Conservation (phyloP, 1,139 yeast species). For the Taphrina communis region DNA sequence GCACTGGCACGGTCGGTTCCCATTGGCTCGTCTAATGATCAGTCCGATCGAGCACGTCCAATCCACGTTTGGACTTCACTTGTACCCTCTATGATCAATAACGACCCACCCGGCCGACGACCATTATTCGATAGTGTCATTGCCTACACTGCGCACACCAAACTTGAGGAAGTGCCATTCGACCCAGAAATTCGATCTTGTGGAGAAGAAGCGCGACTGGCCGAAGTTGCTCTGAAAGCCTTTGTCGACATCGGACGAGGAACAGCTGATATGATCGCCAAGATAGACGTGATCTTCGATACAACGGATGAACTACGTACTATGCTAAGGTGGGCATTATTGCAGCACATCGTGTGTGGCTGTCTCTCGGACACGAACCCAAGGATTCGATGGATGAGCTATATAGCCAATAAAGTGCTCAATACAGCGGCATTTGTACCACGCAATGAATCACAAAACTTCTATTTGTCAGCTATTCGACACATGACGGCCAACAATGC, state of each 20-base stretch:
- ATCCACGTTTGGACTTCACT: slow-evolving; percentile 8
- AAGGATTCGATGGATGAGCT: slow-evolving; percentile 18
- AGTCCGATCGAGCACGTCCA: slow-evolving; percentile 2
- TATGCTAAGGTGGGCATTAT: slow-evolving; percentile 27
- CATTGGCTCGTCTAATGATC: background rate
- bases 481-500: slow-evolving; percentile 12
- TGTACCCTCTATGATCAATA: slow-evolving; percentile 32
- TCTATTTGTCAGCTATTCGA: slow-evolving; percentile 19
- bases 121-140: slow-evolving; percentile 32
- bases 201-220: slow-evolving; percentile 4
- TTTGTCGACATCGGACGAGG: slow-evolving; percentile 22
- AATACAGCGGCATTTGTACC: slow-evolving; percentile 2
- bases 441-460: slow-evolving; percentile 20
- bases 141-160: slow-evolving; percentile 29
- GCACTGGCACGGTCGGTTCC: slow-evolving; percentile 3
- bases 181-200: slow-evolving; percentile 15
- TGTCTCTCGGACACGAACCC: slow-evolving; percentile 23
- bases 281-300: slow-evolving; percentile 7
- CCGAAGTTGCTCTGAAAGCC: slow-evolving; percentile 31
- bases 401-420: slow-evolving; percentile 15
- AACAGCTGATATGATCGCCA: slow-evolving; percentile 13
- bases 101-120: slow-evolving; percentile 31
- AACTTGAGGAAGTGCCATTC: slow-evolving; percentile 21
- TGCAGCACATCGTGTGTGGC: slow-evolving; percentile 16
- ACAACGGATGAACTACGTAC: slow-evolving; percentile 8